These are phyloP conservation scores for Fusarium sp. DNA, from an alignment of 2,329 filamentous ascomycete genomes.

Conservation along the genomic window DNA sequence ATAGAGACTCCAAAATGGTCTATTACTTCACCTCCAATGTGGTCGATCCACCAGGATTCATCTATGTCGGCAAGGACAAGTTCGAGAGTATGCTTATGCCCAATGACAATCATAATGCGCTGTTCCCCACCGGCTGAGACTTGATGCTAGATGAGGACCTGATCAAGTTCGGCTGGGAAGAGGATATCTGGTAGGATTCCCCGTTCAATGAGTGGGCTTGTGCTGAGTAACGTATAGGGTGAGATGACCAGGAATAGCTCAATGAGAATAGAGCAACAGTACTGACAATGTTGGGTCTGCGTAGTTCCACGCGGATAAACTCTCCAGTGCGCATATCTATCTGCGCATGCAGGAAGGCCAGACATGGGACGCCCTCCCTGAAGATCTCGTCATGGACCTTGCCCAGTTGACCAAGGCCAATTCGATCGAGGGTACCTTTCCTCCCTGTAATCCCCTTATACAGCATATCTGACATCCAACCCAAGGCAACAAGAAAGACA, in stretches of 20 bases:
- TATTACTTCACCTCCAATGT: slow-evolving; percentile 93
- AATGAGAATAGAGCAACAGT: neutral
- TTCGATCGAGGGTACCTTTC: slow-evolving; percentile 83
- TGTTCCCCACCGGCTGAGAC: slow-evolving; percentile 30
- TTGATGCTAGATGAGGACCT: slow-evolving; percentile 83
- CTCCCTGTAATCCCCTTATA: neutral
- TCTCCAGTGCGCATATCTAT: slow-evolving; percentile 97
- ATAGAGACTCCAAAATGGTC: slow-evolving; percentile 70
- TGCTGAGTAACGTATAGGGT: slow-evolving; percentile 35
- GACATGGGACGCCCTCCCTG: slow-evolving; percentile 83
- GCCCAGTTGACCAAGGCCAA: slow-evolving; percentile 99
- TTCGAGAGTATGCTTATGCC: slow-evolving; percentile 81
- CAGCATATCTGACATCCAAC: neutral
- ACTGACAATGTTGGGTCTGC: neutral
- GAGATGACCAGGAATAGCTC: neutral
- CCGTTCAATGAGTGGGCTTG: too few relatives aligned
- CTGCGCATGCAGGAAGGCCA: slow-evolving; percentile 83
- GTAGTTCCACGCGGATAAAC: slow-evolving; percentile 96
- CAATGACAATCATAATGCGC: slow-evolving; percentile 5
- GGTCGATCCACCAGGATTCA: slow-evolving; percentile 82
- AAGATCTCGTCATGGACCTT: slow-evolving; percentile 82
- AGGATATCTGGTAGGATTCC: slow-evolving; percentile 84
- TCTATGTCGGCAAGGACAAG: slow-evolving; percentile 99
- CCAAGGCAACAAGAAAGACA: slow-evolving; percentile 96
- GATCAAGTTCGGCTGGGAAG: slow-evolving; percentile 92